These are phyloP conservation scores for Carex kokanica DNA, from an alignment of 176 grass and related monocot genomes.

Conservation along the genomic window DNA sequence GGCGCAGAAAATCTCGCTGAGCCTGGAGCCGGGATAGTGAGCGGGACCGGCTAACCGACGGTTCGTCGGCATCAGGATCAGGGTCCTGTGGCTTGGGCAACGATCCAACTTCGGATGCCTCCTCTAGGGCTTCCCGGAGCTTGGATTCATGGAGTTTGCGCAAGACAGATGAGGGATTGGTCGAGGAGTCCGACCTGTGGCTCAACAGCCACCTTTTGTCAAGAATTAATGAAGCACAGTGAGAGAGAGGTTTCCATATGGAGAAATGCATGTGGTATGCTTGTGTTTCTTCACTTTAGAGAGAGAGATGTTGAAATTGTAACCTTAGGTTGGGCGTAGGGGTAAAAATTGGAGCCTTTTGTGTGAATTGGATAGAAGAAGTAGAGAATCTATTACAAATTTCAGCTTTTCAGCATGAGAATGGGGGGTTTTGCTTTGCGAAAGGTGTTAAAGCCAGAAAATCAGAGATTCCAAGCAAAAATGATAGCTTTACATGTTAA, in stretches of 20 bases:
- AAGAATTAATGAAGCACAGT: conserved; percentile 39
- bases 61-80: conserved; percentile 39
- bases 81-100: conserved; percentile 35
- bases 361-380: conserved; percentile 7
- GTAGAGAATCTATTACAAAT: neutral
- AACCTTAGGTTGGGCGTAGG: neutral
- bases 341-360: neutral
- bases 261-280: conserved; percentile 39
- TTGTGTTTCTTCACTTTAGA: conserved; percentile 13
- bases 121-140: conserved; percentile 41
- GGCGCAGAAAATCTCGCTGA: conserved; percentile 85
- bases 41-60: conserved; percentile 65
- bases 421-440: neutral
- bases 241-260: conserved; percentile 49
- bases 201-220: conserved; percentile 32
- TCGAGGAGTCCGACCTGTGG: conserved; percentile 3
- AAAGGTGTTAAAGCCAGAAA: neutral
- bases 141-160: conserved; percentile 37
- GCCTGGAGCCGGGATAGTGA: conserved; percentile 87
- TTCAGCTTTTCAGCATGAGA: neutral
- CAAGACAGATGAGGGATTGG: conserved; percentile 17
- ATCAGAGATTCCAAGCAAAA: neutral
- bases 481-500: conserved; percentile 23
- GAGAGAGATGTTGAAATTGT: conserved; percentile 6
- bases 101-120: conserved; percentile 38